Evolutionary conservation across 257 asterid genomes (phyloP).

Genomic region (Solanum tarapatanum): DNA sequence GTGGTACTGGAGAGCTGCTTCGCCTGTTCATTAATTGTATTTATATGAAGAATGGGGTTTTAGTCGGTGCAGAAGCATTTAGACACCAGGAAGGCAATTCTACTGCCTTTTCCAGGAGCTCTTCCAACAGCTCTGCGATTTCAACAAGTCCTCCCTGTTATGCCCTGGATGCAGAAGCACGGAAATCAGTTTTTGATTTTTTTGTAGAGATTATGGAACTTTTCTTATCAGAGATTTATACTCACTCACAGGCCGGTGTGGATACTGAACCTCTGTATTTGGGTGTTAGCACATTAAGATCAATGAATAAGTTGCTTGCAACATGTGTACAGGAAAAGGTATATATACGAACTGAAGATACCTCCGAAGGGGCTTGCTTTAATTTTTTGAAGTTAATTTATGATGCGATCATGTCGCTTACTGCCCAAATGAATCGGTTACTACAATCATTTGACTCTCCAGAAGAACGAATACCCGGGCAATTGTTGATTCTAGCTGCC

Average conservation of each 20-base stretch:
- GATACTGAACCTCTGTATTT: slow-evolving; percentile 15
- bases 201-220: slow-evolving; percentile 65
- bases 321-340: slow-evolving; percentile 42
- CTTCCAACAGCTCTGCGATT: slow-evolving; percentile 7
- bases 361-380: slow-evolving; percentile 60
- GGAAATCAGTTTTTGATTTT: slow-evolving; percentile 48
- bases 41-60: slow-evolving; percentile 36
- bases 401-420: slow-evolving; percentile 36
- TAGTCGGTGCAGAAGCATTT: slow-evolving; percentile 21
- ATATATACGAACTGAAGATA: slow-evolving; percentile 60
- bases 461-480: slow-evolving; percentile 24
- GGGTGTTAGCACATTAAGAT: slow-evolving; percentile 37
- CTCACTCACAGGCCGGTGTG: slow-evolving; percentile 26
- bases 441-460: slow-evolving; percentile 17
- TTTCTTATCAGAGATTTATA: slow-evolving; percentile 37
- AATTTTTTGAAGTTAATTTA: slow-evolving; percentile 55
- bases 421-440: slow-evolving; percentile 29
- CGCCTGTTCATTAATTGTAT: slow-evolving; percentile 54
- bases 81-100: slow-evolving; percentile 8
- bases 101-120: slow-evolving; percentile 5
- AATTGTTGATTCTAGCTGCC: slow-evolving; percentile 36
- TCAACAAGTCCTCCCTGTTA: slow-evolving; percentile 12
- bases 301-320: slow-evolving; percentile 52
- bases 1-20: slow-evolving; percentile 67
- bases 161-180: slow-evolving; percentile 42